Conservation (phyloP, 2,329 filamentous ascomycete species). For the Colletotrichum kahawae region DNA sequence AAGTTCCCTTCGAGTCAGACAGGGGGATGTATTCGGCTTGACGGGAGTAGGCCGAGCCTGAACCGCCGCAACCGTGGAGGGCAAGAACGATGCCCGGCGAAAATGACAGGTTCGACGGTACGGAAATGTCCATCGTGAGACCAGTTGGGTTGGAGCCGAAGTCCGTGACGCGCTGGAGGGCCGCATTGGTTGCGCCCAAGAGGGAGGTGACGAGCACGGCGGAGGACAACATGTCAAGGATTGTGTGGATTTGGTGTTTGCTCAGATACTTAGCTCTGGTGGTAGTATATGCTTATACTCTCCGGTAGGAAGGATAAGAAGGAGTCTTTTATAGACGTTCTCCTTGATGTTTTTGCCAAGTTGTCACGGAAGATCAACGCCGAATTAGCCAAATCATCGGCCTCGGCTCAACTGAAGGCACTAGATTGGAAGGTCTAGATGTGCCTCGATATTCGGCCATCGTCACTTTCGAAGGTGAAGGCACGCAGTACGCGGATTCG, state of each 20-base stretch:
- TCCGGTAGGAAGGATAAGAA: neutral
- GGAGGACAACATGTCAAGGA: too few species aligned
- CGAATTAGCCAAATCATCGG: neutral
- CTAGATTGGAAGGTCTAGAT: neutral
- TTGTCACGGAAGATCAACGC: neutral
- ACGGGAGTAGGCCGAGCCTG: slow-evolving; percentile 3
- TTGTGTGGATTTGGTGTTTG: neutral
- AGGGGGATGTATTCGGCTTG: slow-evolving; percentile 10
- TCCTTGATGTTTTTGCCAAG: neutral
- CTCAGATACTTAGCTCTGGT: neutral
- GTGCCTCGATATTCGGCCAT: neutral
- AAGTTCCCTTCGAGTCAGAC: slow-evolving; percentile 47
- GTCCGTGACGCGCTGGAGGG: slow-evolving; percentile 8
- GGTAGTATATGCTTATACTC: neutral
- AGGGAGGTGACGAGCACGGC: neutral
- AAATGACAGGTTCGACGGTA: slow-evolving; percentile 4
- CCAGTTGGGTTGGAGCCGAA: slow-evolving; percentile 21
- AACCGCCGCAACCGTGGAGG: slow-evolving; percentile 22
- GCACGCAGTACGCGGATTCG: neutral
- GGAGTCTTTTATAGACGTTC: neutral
- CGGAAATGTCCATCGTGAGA: slow-evolving; percentile 17
- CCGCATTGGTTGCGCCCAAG: neutral
- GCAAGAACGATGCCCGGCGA: slow-evolving; percentile 17
- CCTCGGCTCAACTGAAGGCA: neutral
- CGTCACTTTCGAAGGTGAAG: neutral